Evolutionary conservation across 176 grass and related monocot species (phyloP).

Genomic region (Alopecurus myosuroides): DNA sequence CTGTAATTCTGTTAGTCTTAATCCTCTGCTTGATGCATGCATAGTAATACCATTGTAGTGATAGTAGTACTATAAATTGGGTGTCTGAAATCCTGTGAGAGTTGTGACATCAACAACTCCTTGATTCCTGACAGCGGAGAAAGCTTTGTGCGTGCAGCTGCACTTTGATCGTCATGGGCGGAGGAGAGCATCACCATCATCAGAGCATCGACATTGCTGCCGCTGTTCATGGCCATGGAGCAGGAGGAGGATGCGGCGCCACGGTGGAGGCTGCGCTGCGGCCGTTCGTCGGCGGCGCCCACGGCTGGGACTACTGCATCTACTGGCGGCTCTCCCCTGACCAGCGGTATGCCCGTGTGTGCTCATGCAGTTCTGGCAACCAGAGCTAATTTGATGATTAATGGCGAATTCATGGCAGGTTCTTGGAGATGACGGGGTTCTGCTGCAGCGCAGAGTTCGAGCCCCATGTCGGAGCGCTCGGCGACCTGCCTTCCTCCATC

Average conservation of each 20-base stretch:
- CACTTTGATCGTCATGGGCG: conserved; percentile 26
- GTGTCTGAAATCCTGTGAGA: conserved; percentile 31
- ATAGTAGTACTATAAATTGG: neutral
- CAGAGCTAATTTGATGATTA: neutral
- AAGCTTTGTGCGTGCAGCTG: neutral
- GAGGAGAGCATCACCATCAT: conserved; percentile 24
- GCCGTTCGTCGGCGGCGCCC: conserved; percentile 51
- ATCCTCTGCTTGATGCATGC: neutral
- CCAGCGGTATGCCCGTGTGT: conserved; percentile 37
- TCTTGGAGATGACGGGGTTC: conserved; percentile 71
- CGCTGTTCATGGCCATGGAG: conserved; percentile 16
- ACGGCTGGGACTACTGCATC: conserved; percentile 84
- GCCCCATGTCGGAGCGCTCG: conserved; percentile 27
- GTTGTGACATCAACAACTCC: conserved; percentile 44
- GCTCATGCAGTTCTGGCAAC: neutral
- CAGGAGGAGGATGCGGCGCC: conserved; percentile 15
- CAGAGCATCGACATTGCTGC: neutral
- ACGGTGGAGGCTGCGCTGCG: conserved; percentile 49
- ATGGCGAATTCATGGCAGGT: conserved; percentile 28
- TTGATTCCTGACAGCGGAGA: conserved; percentile 31
- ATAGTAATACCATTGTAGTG: neutral
- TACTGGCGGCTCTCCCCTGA: conserved; percentile 74
- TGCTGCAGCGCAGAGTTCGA: conserved; percentile 63
- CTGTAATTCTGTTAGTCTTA: neutral
- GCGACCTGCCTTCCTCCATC: conserved; percentile 57